phyloP scores from a whole-genome alignment of 805 yeast species.

The Sugiyamaella valdiviana region DNA sequence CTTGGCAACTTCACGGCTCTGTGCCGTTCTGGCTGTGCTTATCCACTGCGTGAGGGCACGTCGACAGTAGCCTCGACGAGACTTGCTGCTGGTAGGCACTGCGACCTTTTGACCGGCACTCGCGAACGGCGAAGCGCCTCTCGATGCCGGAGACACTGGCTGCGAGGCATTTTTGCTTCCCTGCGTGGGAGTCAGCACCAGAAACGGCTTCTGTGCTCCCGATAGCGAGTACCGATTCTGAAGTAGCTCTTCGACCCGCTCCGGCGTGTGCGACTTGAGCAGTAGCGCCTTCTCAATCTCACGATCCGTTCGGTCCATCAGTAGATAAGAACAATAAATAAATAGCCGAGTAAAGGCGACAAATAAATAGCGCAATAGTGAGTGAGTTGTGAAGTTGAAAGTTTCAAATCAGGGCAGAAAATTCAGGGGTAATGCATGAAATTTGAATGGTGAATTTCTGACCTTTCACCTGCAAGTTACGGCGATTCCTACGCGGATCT shows the following conservation, averaged over 20 bases:
- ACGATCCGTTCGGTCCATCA: neutral
- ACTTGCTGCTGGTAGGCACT: neutral
- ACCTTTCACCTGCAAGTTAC: too few relatives aligned
- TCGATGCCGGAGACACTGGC: neutral
- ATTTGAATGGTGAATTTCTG: too few relatives aligned
- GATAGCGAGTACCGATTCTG: conserved; percentile 32
- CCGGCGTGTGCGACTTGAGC: conserved; percentile 27
- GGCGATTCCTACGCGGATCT: too few relatives aligned
- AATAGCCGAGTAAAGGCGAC: too few relatives aligned
- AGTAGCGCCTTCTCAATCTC: conserved; percentile 26
- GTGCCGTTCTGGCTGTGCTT: conserved; percentile 22
- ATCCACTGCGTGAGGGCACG: conserved; percentile 9
- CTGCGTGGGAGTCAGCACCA: conserved; percentile 20
- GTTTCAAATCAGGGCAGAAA: too few relatives aligned
- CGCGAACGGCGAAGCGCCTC: neutral
- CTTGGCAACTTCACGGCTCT: neutral
- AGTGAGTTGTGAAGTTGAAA: too few relatives aligned
- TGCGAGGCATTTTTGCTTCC: neutral
- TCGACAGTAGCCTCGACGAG: neutral
- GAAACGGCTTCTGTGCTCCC: conserved; percentile 33
- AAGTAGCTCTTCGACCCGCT: conserved; percentile 31
- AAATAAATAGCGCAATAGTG: too few relatives aligned
- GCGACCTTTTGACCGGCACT: neutral
- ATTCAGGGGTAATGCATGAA: too few relatives aligned
- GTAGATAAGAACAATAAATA: neutral